Percentiles rank a stretch among this genome's conserved stretches.
Evolutionary conservation across 208 protist genomes (phyloP).

Genomic region (Porcisia hertigi): DNA sequence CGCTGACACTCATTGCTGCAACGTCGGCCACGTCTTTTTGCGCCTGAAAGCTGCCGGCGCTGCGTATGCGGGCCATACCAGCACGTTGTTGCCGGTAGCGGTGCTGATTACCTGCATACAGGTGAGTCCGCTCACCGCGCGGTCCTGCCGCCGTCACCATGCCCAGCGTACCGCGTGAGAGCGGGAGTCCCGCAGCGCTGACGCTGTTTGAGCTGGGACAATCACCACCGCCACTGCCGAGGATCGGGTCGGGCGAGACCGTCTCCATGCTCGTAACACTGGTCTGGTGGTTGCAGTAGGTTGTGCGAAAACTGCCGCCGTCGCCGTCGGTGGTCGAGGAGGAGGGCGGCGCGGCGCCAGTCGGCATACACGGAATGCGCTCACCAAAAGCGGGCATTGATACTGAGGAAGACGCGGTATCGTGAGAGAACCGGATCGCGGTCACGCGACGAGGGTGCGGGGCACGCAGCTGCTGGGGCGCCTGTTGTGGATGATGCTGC

Average conservation of each 20-base stretch:
- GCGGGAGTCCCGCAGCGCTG: slow-evolving; percentile 34
- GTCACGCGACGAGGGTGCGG: slow-evolving; percentile 29
- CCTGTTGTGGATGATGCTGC: slow-evolving; percentile 6
- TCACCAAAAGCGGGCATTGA: slow-evolving; percentile 15
- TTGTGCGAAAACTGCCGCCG: slow-evolving; percentile 45
- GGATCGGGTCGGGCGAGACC: slow-evolving; percentile 15
- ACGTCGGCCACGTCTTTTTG: not conserved
- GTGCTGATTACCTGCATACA: slow-evolving; percentile 8
- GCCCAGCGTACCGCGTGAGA: slow-evolving; percentile 44
- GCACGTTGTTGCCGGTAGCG: slow-evolving; percentile 14
- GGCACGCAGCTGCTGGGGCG: slow-evolving; percentile 12
- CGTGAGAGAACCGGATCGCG: slow-evolving; percentile 16
- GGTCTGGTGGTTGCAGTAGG: slow-evolving; percentile 40
- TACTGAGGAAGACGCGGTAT: slow-evolving; percentile 15
- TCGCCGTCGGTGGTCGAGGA: not conserved
- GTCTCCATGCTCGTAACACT: slow-evolving; percentile 8
- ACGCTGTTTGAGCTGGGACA: slow-evolving; percentile 2
- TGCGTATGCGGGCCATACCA: not conserved
- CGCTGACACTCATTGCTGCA: slow-evolving; percentile 8
- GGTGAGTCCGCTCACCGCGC: not conserved
- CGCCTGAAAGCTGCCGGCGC: not conserved
- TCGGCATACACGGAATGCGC: slow-evolving; percentile 1
- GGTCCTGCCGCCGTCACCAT: not conserved
- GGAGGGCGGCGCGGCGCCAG: not conserved
- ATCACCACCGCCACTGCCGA: slow-evolving; percentile 19